Conservation (phyloP, 768 basidiomycete genomes). For the Hygrophorus russula region DNA sequence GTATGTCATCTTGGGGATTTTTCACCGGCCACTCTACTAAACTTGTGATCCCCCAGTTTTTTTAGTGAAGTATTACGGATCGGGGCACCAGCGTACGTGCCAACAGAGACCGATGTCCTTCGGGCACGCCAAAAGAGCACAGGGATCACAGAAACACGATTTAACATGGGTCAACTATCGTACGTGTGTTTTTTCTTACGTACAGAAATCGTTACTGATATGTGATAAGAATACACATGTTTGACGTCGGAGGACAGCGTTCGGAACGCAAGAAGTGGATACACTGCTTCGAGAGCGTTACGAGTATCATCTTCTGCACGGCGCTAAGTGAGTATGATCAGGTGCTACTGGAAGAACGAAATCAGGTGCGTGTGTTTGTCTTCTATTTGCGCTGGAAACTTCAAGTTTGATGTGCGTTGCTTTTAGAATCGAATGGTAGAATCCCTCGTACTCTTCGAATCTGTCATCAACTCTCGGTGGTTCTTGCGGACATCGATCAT, state of each 20-base stretch:
- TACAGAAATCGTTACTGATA: background rate
- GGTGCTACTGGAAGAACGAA: conserved; percentile 50
- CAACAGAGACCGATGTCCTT: conserved; percentile 79
- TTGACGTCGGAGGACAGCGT: conserved; percentile 72
- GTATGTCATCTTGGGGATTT: conserved; percentile 34
- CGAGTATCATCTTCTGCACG: conserved; percentile 57
- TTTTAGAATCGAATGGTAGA: conserved; percentile 86
- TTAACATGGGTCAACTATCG: conserved; percentile 57
- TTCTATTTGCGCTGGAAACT: background rate
- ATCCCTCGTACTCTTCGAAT: conserved; percentile 82
- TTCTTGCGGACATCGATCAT: conserved; percentile 88
- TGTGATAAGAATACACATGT: conserved; percentile 48
- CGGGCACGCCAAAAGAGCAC: conserved; percentile 83
- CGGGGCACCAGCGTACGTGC: conserved; percentile 68
- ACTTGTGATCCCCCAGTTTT: conserved; percentile 43
- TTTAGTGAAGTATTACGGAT: conserved; percentile 81
- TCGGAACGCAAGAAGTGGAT: conserved; percentile 80
- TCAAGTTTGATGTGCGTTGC: background rate
- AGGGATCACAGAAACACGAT: conserved; percentile 84
- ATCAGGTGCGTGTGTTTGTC: conserved; percentile 40
- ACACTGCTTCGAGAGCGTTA: conserved; percentile 53
- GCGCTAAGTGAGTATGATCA: conserved; percentile 53
- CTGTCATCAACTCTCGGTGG: conserved; percentile 89
- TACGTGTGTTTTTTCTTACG: conserved; percentile 19
- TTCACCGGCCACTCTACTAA: conserved; percentile 1